A percentile compares a stretch with the other conserved stretches of the same genome.
Conservation (phyloP, 2,329 filamentous ascomycete genomes). For the Chalara sp. region DNA sequence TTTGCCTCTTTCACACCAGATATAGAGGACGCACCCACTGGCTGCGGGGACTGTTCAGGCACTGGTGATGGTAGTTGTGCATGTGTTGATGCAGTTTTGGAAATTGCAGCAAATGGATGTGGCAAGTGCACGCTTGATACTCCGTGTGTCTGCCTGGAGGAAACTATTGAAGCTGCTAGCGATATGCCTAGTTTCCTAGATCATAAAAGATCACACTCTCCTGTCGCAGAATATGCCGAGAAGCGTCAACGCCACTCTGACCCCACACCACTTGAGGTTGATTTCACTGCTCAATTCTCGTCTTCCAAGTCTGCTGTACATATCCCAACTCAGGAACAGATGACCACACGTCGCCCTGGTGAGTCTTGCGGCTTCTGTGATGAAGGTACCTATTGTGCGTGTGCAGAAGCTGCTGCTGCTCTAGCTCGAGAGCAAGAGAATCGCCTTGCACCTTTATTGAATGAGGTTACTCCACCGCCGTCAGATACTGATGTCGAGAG, state of each 20-base stretch:
- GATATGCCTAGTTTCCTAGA: slow-evolving; percentile 11
- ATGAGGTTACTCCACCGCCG: slow-evolving; percentile 43
- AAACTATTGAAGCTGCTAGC: slow-evolving; percentile 23
- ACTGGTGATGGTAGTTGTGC: slow-evolving; percentile 40
- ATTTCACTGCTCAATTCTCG: slow-evolving; percentile 64
- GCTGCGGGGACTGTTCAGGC: slow-evolving; percentile 50
- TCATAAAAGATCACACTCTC: slow-evolving; percentile 27
- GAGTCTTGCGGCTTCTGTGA: slow-evolving; percentile 79
- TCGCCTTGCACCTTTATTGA: slow-evolving; percentile 36
- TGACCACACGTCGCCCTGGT: slow-evolving; percentile 35
- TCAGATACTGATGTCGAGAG: slow-evolving; percentile 49
- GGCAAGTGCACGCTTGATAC: slow-evolving; percentile 57
- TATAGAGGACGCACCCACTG: slow-evolving; percentile 24
- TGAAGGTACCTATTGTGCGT: slow-evolving; percentile 76
- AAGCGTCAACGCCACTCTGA: slow-evolving; percentile 50
- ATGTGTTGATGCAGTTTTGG: slow-evolving; percentile 52
- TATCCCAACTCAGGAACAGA: slow-evolving; percentile 18
- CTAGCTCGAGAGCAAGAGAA: slow-evolving; percentile 23
- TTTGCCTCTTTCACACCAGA: slow-evolving; percentile 15
- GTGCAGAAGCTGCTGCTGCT: slow-evolving; percentile 52
- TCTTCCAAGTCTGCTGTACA: slow-evolving; percentile 26
- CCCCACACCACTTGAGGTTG: slow-evolving; percentile 52
- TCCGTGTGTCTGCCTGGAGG: slow-evolving; percentile 55
- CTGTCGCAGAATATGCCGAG: slow-evolving; percentile 28
- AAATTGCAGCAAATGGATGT: slow-evolving; percentile 51